Conservation (phyloP, 2,329 filamentous ascomycete genomes). For the Nemania sp. region DNA sequence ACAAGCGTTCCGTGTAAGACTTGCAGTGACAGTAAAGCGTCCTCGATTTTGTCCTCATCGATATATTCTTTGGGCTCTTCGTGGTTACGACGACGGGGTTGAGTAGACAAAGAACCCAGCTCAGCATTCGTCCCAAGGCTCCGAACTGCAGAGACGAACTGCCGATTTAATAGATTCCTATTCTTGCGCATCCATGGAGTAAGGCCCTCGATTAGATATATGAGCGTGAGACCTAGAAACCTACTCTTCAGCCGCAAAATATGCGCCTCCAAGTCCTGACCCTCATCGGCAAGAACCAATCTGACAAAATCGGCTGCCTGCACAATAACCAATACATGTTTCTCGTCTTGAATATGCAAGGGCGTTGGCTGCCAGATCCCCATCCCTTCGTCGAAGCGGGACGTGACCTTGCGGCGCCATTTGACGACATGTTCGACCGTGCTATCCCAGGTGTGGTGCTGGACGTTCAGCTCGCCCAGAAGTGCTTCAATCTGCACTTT, state of each 20-base stretch:
- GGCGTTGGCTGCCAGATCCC: constrained; percentile 68
- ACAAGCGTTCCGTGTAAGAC: constrained; percentile 68
- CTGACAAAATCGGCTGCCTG: constrained; percentile 68
- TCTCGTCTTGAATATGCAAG: constrained; percentile 57
- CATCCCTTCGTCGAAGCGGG: constrained; percentile 62
- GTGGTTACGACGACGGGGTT: constrained; percentile 46
- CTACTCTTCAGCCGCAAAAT: constrained; percentile 57
- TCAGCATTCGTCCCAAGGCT: constrained; percentile 45
- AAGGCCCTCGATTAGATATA: constrained; percentile 77
- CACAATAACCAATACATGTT: constrained; percentile 66
- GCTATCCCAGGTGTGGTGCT: constrained; percentile 51
- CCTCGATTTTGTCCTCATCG: constrained; percentile 71
- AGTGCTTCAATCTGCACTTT: constrained; percentile 54
- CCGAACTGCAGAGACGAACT: constrained; percentile 69
- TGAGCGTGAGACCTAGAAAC: constrained; percentile 58
- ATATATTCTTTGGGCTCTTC: constrained; percentile 54
- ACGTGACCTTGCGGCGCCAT: constrained; percentile 71
- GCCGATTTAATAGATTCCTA: constrained; percentile 66
- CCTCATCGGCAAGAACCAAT: constrained; percentile 54
- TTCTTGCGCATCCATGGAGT: constrained; percentile 70
- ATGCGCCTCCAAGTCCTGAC: constrained; percentile 61
- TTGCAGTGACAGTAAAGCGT: constrained; percentile 72
- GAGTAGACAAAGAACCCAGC: constrained; percentile 31
- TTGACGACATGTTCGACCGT: constrained; percentile 59
- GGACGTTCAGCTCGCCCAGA: constrained; percentile 55